Percentiles rank a stretch among this genome's conserved stretches.
Conservation (phyloP, 2,329 filamentous ascomycete species). For the Niveomyces coronatus region DNA sequence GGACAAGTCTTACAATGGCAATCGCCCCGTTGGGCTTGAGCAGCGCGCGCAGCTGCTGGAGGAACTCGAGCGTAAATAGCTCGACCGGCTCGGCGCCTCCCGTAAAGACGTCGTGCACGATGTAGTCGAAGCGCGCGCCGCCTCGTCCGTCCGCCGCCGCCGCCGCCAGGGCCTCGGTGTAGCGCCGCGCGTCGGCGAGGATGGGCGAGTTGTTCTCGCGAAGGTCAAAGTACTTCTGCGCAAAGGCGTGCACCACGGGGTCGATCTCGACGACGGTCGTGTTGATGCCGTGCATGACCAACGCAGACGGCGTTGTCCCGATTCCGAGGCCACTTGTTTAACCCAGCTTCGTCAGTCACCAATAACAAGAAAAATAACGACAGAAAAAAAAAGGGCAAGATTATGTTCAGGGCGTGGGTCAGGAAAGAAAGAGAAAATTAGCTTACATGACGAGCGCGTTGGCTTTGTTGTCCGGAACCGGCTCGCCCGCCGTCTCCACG, state of each 20-base stretch:
- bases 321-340: constrained; percentile 89
- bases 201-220: constrained; percentile 67
- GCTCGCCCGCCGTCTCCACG: constrained; percentile 49
- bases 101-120: constrained; percentile 96
- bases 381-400: too few relatives aligned
- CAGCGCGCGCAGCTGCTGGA: constrained; percentile 58
- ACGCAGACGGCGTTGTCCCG: constrained; percentile 77
- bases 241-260: constrained; percentile 76
- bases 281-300: constrained; percentile 79
- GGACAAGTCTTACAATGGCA: constrained; percentile 60
- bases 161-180: constrained; percentile 38
- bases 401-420: constrained; percentile 2
- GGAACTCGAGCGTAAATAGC: constrained; percentile 80
- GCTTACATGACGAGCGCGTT: constrained; percentile 78
- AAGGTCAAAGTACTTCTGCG: constrained; percentile 71
- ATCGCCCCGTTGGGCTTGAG: constrained; percentile 72
- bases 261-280: constrained; percentile 96
- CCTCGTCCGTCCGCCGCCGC: too few relatives aligned
- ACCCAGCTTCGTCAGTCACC: too few relatives aligned
- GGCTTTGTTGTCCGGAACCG: constrained; percentile 51
- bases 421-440: background rate
- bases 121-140: constrained; percentile 65
- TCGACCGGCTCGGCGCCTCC: constrained; percentile 84
- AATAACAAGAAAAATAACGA: too few relatives aligned
- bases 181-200: constrained; percentile 73